Percentiles rank a stretch among this genome's conserved stretches.
These are phyloP conservation scores for Pseudocercospora cruenta DNA, from an alignment of 2,329 filamentous ascomycete genomes.

Conservation along the genomic window DNA sequence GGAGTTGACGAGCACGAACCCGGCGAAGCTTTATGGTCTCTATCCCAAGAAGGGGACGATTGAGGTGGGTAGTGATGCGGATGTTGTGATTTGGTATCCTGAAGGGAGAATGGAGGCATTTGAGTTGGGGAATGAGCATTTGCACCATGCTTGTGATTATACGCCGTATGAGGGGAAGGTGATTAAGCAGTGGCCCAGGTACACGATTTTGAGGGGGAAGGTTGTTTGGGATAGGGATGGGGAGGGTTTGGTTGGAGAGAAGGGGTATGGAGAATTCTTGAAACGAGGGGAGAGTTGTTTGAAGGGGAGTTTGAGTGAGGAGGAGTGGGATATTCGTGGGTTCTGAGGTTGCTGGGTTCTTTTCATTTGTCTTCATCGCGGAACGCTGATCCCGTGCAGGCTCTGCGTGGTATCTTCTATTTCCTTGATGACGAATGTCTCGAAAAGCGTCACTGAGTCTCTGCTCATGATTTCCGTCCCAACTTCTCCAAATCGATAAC, in stretches of 20 bases:
- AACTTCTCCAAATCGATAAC: no score
- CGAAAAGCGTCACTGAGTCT: no score
- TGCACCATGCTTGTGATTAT: constrained; percentile 64
- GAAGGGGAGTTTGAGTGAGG: constrained; percentile 26
- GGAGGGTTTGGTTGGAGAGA: constrained; percentile 53
- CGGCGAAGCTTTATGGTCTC: constrained; percentile 62
- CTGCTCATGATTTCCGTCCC: no score
- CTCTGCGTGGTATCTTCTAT: neutral
- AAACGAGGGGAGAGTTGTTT: constrained; percentile 47
- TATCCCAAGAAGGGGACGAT: constrained; percentile 56
- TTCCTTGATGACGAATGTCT: no score
- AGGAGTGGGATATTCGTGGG: constrained; percentile 26
- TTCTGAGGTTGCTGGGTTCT: neutral
- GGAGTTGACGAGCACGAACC: constrained; percentile 58
- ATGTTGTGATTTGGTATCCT: constrained; percentile 63
- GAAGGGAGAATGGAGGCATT: constrained; percentile 46
- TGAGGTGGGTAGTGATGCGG: constrained; percentile 58
- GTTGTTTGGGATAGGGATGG: constrained; percentile 60
- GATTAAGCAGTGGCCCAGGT: constrained; percentile 62
- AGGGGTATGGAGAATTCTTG: constrained; percentile 51
- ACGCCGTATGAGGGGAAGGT: constrained; percentile 61
- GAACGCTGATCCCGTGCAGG: neutral
- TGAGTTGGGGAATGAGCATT: constrained; percentile 54
- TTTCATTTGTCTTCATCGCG: neutral
- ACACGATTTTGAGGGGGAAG: constrained; percentile 59